These are phyloP conservation scores for Plasmodium gonderi DNA, from an alignment of 169 alveolate species.

Conservation along the genomic window DNA sequence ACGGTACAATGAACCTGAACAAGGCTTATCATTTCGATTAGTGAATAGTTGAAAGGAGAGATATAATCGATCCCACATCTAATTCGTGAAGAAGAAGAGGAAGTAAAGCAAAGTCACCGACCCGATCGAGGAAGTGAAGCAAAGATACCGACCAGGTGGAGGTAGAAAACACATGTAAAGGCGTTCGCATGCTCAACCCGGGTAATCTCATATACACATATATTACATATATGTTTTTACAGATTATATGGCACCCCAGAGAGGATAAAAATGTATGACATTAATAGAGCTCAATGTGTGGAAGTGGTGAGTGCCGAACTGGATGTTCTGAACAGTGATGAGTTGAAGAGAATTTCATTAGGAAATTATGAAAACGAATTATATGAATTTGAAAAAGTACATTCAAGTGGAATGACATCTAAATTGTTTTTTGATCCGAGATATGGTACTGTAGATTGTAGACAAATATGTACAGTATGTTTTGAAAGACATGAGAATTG, in stretches of 20 bases:
- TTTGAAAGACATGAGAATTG: conserved; percentile 92
- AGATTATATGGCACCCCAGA: too few relatives aligned
- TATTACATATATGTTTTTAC: neutral
- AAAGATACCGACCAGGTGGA: too few relatives aligned
- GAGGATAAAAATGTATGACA: conserved; percentile 71
- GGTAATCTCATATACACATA: too few relatives aligned
- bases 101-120: too few relatives aligned
- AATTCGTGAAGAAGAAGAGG: too few relatives aligned
- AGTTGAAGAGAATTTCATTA: conserved; percentile 26
- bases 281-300: conserved; percentile 13
- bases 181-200: too few relatives aligned
- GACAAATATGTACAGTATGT: conserved; percentile 92
- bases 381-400: conserved; percentile 8
- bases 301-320: conserved; percentile 48
- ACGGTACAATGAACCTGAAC: too few relatives aligned
- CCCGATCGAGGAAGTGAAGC: too few relatives aligned
- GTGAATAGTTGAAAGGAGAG: too few relatives aligned
- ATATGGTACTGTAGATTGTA: conserved; percentile 94
- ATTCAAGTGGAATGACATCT: conserved; percentile 69
- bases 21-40: too few relatives aligned
- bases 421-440: conserved; percentile 93
- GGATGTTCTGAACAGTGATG: conserved; percentile 48
- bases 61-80: too few relatives aligned
- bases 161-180: too few relatives aligned
- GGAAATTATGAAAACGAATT: conserved; percentile 30